These are phyloP conservation scores for Gastrolobium bilobum DNA, from an alignment of 306 rosid genomes.

Conservation along the genomic window DNA sequence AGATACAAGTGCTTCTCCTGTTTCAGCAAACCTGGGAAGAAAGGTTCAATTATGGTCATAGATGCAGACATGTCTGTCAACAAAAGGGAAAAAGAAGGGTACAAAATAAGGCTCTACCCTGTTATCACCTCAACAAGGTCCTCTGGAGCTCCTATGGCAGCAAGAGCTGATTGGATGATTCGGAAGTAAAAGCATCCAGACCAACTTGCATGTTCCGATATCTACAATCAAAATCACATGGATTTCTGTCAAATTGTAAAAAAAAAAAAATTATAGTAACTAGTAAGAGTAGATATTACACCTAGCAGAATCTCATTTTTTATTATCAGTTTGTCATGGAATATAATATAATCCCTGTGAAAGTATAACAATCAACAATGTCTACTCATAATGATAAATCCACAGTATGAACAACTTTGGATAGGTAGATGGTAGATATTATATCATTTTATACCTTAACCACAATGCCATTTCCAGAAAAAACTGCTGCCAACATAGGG, in stretches of 20 bases:
- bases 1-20: conserved; percentile 95
- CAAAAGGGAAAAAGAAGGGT: conserved; percentile 32
- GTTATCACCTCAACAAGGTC: conserved; percentile 94
- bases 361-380: conserved; percentile 41
- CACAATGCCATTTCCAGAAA: conserved; percentile 92
- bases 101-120: conserved; percentile 67
- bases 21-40: conserved; percentile 87
- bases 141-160: conserved; percentile 99
- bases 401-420: conserved; percentile 40
- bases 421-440: conserved; percentile 25
- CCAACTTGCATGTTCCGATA: conserved; percentile 98
- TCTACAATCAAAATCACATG: conserved; percentile 62
- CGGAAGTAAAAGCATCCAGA: conserved; percentile 95
- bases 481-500: conserved; percentile 93
- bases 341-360: conserved; percentile 33
- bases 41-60: conserved; percentile 43
- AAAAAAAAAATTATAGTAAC: conserved; percentile 20
- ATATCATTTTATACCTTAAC: conserved; percentile 68
- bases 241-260: conserved; percentile 47
- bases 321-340: conserved; percentile 9
- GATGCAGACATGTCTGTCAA: conserved; percentile 37
- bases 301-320: conserved; percentile 29
- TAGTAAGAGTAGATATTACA: conserved; percentile 16
- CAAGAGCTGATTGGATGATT: conserved; percentile 97
- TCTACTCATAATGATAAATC: conserved; percentile 29